Conservation (phyloP, 208 protist species). For the Acanthamoeba pearcei region DNA sequence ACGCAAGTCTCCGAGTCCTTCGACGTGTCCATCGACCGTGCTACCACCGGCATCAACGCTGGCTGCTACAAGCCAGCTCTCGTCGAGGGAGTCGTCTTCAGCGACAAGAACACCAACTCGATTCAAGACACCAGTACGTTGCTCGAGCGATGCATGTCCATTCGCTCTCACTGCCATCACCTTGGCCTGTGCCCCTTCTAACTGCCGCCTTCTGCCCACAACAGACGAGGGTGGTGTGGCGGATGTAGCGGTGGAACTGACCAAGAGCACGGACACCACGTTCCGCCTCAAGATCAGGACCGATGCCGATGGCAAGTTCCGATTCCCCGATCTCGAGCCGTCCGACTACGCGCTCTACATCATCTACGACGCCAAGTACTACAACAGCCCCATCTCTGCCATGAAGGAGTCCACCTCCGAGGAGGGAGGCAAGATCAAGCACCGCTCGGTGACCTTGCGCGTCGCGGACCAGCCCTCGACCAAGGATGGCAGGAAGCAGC, state of each 20-base stretch:
- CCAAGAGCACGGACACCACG: constrained; percentile 49
- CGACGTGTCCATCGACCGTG: background rate
- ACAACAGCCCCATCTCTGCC: constrained; percentile 21
- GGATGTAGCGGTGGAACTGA: constrained; percentile 5
- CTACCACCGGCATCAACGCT: constrained; percentile 44
- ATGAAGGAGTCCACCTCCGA: background rate
- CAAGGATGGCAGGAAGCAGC: constrained; percentile 38
- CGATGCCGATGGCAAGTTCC: constrained; percentile 53
- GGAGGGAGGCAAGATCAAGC: constrained; percentile 20
- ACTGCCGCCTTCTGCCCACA: background rate
- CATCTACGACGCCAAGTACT: constrained; percentile 22
- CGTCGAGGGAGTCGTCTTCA: constrained; percentile 46
- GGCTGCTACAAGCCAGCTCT: constrained; percentile 39
- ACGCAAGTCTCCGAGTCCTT: constrained; percentile 11
- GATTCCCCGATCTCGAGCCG: constrained; percentile 45
- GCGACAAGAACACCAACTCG: constrained; percentile 40
- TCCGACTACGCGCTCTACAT: constrained; percentile 20
- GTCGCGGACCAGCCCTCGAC: background rate
- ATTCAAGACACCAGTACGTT: background rate
- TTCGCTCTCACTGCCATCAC: background rate
- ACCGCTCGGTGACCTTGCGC: background rate
- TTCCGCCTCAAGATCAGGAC: constrained; percentile 55
- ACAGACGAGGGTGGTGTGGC: constrained; percentile 11
- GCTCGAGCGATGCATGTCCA: background rate
- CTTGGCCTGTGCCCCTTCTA: background rate